Base-by-base conservation (phyloP, 352 stramenopile species). In the Phytophthora cactorum region DNA sequence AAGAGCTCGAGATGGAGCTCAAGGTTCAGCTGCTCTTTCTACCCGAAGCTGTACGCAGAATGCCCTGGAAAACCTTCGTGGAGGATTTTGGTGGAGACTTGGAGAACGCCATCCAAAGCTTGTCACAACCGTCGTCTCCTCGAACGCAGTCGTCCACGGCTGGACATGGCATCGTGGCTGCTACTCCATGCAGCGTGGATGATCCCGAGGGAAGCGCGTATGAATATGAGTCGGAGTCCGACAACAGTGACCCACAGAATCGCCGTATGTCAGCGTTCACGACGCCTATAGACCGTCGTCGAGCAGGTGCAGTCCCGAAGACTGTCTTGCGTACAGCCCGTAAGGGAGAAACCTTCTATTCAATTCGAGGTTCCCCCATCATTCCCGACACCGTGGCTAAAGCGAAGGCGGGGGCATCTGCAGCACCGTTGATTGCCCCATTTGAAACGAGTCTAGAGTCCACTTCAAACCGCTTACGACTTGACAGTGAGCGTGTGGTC, bases 61-160 rank as follows among this genome's bases (percentile, higher is more conserved):
- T 94, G 84, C 75, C 83, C 12, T 92, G 84, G 84, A 89, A 88
- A 65, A 91, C 79, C 41, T 92, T 94, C 63, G 88, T 84, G 43
- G 79, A 86, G n/a, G 82, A 93, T 64, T 93, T 89, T 68, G 82
- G 79, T 39, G 86, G 86, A 43, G 83, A 84, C 58, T 70, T 94
- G 28, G 72, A 86, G 54, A 91, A 89, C 61, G 84, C 83, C 45
- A 91, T 92, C 36, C 66, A 91, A 65, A 86, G 84, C 59, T 81
- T 91, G 12, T 78, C 75, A 11, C 58, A 72, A n/a, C 5, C 38
- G 4, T 77, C 58, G 12, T 61, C 72, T 49, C 11, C n/a, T 10
- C 54, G 46, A 14, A 53, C 52, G 5, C 51, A 32, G 10, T 68
- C 72, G 4, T 63, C 52, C 9, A 55, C 68, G 29, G 63, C 54